Conservation (phyloP, 2,329 filamentous ascomycete species). For the Ceratocystis destructans region DNA sequence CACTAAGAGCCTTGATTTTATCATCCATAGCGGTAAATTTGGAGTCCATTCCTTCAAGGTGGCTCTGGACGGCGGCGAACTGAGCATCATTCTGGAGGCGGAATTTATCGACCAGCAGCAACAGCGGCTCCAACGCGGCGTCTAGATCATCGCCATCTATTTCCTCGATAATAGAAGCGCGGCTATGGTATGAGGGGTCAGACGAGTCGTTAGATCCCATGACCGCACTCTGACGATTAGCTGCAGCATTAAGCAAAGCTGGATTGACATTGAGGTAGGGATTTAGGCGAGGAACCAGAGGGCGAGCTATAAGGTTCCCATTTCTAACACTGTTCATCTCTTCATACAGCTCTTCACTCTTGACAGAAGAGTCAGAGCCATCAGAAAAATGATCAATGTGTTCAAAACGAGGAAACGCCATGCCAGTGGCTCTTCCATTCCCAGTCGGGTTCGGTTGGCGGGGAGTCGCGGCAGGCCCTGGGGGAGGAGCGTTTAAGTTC, state of each 20-base stretch:
- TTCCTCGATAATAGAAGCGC: background rate
- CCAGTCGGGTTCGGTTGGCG: too few species aligned
- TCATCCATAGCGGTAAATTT: background rate
- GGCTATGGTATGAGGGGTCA: background rate
- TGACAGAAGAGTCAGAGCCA: too few species aligned
- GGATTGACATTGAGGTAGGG: background rate
- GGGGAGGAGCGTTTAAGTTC: background rate
- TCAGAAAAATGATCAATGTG: too few species aligned
- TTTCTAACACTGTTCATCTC: background rate
- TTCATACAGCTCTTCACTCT: background rate
- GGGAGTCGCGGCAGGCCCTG: background rate
- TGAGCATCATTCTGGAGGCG: slow-evolving; percentile 1
- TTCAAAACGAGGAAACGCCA: background rate
- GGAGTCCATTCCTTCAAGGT: background rate
- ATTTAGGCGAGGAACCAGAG: background rate
- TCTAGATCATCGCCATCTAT: background rate
- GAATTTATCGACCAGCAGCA: background rate
- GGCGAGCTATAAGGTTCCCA: too few species aligned
- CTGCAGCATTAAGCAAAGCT: background rate
- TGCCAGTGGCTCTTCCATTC: background rate
- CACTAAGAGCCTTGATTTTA: background rate
- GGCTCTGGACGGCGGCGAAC: background rate
- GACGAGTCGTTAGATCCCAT: background rate
- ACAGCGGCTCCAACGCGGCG: background rate
- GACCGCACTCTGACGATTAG: background rate